A percentile compares a stretch with the other conserved stretches of the same genome.
Evolutionary conservation across 192 early-diverging fungal genomes (phyloP).

Genomic region (Coemansia nantahalensis): DNA sequence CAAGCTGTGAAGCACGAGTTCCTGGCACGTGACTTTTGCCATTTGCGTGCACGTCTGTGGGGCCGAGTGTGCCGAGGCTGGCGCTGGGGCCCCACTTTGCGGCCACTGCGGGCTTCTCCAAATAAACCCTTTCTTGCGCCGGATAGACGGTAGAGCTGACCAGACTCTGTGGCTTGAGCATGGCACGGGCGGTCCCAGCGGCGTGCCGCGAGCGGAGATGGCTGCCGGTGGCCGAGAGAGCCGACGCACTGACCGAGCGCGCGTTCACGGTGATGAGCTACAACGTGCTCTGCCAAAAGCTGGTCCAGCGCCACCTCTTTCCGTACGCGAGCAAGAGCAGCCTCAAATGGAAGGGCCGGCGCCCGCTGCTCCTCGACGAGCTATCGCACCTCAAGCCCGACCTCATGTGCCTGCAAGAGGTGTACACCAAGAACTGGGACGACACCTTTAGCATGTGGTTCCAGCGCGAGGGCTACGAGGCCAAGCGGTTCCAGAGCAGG

Average conservation of each 20-base stretch:
- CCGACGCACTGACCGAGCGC: background rate
- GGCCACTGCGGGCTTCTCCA: too few relatives aligned
- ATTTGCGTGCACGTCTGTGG: too few relatives aligned
- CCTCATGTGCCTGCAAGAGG: constrained; percentile 61
- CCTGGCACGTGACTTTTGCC: background rate
- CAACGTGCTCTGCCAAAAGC: constrained; percentile 59
- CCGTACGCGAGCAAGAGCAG: constrained; percentile 56
- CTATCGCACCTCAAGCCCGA: constrained; percentile 47
- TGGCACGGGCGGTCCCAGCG: constrained; percentile 6
- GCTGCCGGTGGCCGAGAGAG: constrained; percentile 15
- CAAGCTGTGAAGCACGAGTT: constrained; percentile 7
- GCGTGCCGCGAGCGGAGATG: constrained; percentile 30
- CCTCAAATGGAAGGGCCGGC: constrained; percentile 56
- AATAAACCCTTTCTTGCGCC: too few relatives aligned
- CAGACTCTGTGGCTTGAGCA: too few relatives aligned
- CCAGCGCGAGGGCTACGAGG: constrained; percentile 26
- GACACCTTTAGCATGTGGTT: constrained; percentile 19
- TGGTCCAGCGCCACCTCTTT: constrained; percentile 56
- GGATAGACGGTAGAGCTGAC: too few relatives aligned
- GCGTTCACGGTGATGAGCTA: constrained; percentile 59
- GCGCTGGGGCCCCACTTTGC: too few relatives aligned
- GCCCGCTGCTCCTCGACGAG: constrained; percentile 49
- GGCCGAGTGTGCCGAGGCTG: too few relatives aligned
- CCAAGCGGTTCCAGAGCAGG: constrained; percentile 31
- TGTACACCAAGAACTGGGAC: constrained; percentile 46